Evolutionary conservation across 2,329 filamentous ascomycete genomes (phyloP).

Genomic region (Penicillium concentricum): DNA sequence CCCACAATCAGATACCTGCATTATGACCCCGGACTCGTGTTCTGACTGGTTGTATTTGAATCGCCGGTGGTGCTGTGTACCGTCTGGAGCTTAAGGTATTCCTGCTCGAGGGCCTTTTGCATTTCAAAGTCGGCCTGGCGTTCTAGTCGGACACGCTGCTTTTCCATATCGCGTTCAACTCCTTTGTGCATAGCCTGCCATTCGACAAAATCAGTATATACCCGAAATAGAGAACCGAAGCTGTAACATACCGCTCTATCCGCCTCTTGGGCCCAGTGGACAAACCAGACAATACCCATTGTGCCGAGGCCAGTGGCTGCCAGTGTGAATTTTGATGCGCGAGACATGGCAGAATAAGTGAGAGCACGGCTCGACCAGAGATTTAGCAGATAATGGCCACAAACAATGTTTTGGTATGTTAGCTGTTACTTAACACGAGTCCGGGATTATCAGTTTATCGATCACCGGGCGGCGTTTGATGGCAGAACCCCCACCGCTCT

Average conservation of each 20-base stretch:
- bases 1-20: neutral
- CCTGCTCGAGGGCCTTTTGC: slow-evolving; percentile 78
- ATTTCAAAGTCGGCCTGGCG: slow-evolving; percentile 92
- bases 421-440: slow-evolving; percentile 9
- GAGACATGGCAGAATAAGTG: slow-evolving; percentile 66
- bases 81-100: slow-evolving; percentile 85
- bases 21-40: slow-evolving; percentile 26
- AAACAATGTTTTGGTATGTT: neutral
- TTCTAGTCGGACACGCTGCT: slow-evolving; percentile 85
- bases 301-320: slow-evolving; percentile 74
- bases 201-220: slow-evolving; percentile 4
- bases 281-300: slow-evolving; percentile 73
- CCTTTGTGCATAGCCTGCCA: slow-evolving; percentile 85
- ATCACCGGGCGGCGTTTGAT: slow-evolving; percentile 27
- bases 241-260: slow-evolving; percentile 70
- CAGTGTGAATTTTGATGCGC: slow-evolving; percentile 82
- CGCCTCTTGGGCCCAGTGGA: slow-evolving; percentile 82
- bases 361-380: neutral
- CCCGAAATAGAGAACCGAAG: neutral
- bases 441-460: slow-evolving; percentile 25
- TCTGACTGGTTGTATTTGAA: slow-evolving; percentile 18
- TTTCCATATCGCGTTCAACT: slow-evolving; percentile 91
- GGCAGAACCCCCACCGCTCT: slow-evolving; percentile 39
- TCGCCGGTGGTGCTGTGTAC: slow-evolving; percentile 57
- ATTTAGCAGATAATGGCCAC: neutral